A percentile compares a stretch with the other conserved stretches of the same genome.
Evolutionary conservation across 2,329 filamentous ascomycete species (phyloP).

Genomic region (Fusarium cicatricum): DNA sequence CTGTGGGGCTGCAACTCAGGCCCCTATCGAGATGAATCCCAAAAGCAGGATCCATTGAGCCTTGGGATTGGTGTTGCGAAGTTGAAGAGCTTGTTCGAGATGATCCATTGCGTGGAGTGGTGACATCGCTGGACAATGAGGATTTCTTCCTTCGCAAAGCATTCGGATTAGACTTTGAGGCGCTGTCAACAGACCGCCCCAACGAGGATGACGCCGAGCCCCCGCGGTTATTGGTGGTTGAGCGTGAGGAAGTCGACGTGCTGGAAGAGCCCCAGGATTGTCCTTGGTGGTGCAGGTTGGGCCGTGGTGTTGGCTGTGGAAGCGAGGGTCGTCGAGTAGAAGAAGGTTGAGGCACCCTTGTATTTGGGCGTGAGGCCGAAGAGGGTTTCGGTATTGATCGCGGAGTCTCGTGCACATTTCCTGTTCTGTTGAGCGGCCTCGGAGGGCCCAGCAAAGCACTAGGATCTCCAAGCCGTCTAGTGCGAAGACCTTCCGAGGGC

Average conservation of each 20-base stretch:
- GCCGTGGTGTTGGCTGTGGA: slow-evolving; percentile 35
- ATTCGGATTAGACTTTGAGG: slow-evolving; percentile 49
- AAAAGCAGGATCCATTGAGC: slow-evolving; percentile 46
- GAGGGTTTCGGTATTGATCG: slow-evolving; percentile 28
- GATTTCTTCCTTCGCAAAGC: slow-evolving; percentile 61
- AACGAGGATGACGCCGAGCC: slow-evolving; percentile 48
- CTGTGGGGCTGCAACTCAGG: slow-evolving; percentile 54
- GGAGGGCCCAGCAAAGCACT: slow-evolving; percentile 30
- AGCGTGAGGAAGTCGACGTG: slow-evolving; percentile 45
- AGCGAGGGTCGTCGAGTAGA: slow-evolving; percentile 37
- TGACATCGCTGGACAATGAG: slow-evolving; percentile 52
- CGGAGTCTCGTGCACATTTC: slow-evolving; percentile 34
- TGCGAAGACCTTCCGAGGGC: slow-evolving; percentile 49
- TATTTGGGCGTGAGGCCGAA: slow-evolving; percentile 26
- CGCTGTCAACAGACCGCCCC: slow-evolving; percentile 46
- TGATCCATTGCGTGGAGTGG: slow-evolving; percentile 46
- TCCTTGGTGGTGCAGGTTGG: slow-evolving; percentile 50
- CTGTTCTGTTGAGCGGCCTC: slow-evolving; percentile 35
- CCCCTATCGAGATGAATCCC: slow-evolving; percentile 52
- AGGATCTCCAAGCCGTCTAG: slow-evolving; percentile 40
- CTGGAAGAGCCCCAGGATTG: slow-evolving; percentile 53
- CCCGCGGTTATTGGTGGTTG: slow-evolving; percentile 44
- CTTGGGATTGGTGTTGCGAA: slow-evolving; percentile 51
- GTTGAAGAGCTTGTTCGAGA: slow-evolving; percentile 54
- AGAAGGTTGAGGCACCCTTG: slow-evolving; percentile 36